Evolutionary conservation across 108 stramenopile genomes (phyloP).

Genomic region (Conticribra guillardii): DNA sequence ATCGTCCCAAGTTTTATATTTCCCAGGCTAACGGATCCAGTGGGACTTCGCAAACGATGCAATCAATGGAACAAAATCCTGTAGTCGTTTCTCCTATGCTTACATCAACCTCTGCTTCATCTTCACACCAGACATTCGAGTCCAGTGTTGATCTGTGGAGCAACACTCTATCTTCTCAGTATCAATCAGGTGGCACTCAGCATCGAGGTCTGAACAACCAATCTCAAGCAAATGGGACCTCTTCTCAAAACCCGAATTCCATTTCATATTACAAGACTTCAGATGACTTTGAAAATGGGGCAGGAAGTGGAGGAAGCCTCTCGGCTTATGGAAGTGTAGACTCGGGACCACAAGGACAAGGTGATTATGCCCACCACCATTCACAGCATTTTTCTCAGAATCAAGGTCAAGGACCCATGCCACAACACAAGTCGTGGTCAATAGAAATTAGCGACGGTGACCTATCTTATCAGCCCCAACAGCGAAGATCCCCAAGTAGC

Average conservation of each 20-base stretch:
- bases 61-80: conserved; percentile 34
- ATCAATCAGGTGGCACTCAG: neutral
- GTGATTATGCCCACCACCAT: conserved; percentile 15
- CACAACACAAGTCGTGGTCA: conserved; percentile 20
- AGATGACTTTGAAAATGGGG: neutral
- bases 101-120: conserved; percentile 35
- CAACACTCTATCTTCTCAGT: conserved; percentile 6
- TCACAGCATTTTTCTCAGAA: conserved; percentile 9
- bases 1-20: conserved; percentile 39
- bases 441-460: conserved; percentile 19
- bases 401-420: conserved; percentile 18
- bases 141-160: conserved; percentile 37
- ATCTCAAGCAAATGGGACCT: conserved; percentile 3
- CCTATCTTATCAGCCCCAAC: conserved; percentile 18
- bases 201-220: conserved; percentile 3
- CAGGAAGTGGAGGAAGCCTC: conserved; percentile 41
- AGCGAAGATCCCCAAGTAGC: conserved; percentile 4
- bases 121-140: conserved; percentile 38
- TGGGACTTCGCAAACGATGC: conserved; percentile 21
- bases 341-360: conserved; percentile 15
- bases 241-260: conserved; percentile 8
- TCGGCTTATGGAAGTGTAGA: conserved; percentile 40
- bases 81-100: conserved; percentile 33
- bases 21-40: conserved; percentile 37
- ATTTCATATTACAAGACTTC: neutral